A percentile compares a stretch with the other conserved stretches of the same genome.
Evolutionary conservation across 192 early-diverging fungal species (phyloP).

Genomic region (Linnemannia hyalina): DNA sequence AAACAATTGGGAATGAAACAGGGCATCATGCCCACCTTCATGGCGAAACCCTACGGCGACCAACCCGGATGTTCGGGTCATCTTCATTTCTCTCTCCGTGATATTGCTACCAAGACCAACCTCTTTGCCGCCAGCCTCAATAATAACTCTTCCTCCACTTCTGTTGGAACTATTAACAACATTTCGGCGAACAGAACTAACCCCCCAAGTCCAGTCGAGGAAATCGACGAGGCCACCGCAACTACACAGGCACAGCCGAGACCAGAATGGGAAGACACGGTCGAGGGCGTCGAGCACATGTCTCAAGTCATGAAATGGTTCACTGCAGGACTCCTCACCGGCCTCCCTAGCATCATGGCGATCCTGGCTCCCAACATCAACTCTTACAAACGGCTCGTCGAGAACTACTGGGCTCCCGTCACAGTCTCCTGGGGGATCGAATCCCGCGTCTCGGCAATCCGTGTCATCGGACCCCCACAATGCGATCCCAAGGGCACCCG

Average conservation of each 20-base stretch:
- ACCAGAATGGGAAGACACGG: slow-evolving; percentile 6
- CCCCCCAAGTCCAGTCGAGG: neutral
- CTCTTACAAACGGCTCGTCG: slow-evolving; percentile 85
- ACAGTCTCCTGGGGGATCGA: slow-evolving; percentile 85
- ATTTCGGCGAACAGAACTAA: neutral
- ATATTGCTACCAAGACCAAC: slow-evolving; percentile 59
- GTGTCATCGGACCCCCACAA: slow-evolving; percentile 77
- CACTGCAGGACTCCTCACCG: slow-evolving; percentile 65
- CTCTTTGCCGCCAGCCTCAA: slow-evolving; percentile 58
- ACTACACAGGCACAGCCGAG: neutral
- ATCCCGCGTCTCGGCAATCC: slow-evolving; percentile 75
- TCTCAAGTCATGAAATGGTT: slow-evolving; percentile 63
- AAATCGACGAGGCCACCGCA: slow-evolving; percentile 6
- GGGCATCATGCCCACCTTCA: slow-evolving; percentile 82
- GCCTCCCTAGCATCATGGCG: slow-evolving; percentile 76
- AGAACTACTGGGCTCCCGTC: slow-evolving; percentile 86
- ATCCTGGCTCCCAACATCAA: slow-evolving; percentile 83
- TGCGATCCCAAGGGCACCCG: slow-evolving; percentile 72
- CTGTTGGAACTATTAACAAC: neutral
- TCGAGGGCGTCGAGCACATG: slow-evolving; percentile 56
- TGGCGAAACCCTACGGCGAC: slow-evolving; percentile 81
- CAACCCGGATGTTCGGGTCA: slow-evolving; percentile 86
- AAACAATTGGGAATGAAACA: slow-evolving; percentile 78
- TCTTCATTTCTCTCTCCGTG: slow-evolving; percentile 74
- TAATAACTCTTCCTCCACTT: slow-evolving; percentile 10